Conservation (phyloP, 345 rosid species). For the Pelargonium nanum region DNA sequence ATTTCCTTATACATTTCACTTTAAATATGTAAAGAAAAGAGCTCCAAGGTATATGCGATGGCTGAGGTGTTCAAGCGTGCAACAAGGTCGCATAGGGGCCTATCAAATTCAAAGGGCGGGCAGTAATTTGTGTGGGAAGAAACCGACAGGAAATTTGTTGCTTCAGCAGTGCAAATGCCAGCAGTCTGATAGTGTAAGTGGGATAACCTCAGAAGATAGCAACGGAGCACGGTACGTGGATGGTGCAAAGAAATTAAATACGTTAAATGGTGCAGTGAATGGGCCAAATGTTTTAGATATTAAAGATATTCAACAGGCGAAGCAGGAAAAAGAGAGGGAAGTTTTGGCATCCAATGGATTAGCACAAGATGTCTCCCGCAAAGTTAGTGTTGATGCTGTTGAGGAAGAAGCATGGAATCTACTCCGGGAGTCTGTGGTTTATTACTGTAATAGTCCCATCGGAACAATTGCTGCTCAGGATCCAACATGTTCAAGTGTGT, state of each 20-base stretch:
- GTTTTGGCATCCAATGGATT: constrained; percentile 22
- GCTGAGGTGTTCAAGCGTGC: constrained; percentile 18
- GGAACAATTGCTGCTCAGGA: constrained; percentile 95
- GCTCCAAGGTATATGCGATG: constrained; percentile 10
- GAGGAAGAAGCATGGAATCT: constrained; percentile 93
- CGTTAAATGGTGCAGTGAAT: constrained; percentile 25
- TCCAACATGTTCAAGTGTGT: constrained; percentile 45
- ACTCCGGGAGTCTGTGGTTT: constrained; percentile 56
- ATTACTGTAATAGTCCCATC: constrained; percentile 65
- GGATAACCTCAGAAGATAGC: constrained; percentile 19
- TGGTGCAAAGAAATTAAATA: constrained; percentile 24
- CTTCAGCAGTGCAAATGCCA: constrained; percentile 34
- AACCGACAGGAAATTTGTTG: constrained; percentile 14
- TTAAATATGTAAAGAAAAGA: constrained; percentile 22
- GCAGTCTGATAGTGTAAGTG: constrained; percentile 27
- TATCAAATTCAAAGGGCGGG: constrained; percentile 11
- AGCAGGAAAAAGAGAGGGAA: constrained; percentile 19
- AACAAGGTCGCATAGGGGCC: constrained; percentile 11
- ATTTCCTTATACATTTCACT: constrained; percentile 14
- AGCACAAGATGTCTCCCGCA: constrained; percentile 12
- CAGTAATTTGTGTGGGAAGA: constrained; percentile 8
- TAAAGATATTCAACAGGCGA: constrained; percentile 23
- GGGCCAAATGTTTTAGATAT: constrained; percentile 22
- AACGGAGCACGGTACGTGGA: constrained; percentile 34
- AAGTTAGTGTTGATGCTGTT: constrained; percentile 24